Base-by-base conservation (phyloP, 805 yeast species). In the Myxozyma mucilagina region DNA sequence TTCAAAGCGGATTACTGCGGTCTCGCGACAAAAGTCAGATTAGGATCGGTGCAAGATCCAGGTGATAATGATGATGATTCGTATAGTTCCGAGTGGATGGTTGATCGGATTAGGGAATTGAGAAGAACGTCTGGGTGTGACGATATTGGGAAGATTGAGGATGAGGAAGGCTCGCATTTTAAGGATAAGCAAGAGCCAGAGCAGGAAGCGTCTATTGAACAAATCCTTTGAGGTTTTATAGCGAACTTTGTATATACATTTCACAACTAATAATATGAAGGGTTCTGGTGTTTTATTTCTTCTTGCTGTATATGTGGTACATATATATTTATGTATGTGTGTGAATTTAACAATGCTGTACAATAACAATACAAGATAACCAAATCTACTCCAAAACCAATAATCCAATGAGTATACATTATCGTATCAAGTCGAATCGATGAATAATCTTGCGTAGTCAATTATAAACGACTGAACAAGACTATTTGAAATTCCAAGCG, bases 401-500 rank as follows among this genome's bases (percentile, higher is more conserved):
- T 47, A 32, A 32, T 29, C 18, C n/a, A 29, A 44, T 44, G 14
- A 18, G 10, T 13, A 18, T 49, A 35, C 42, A 49, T 2, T 24
- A 24, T 24, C 29, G 29, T 24, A 24, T 24, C 29, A 24, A 24
- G 29, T 36, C 24, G 42, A 10, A 20, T 78, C 77, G 55, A 84
- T 85, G 69, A 87, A 88, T 9, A 88, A 79, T 67, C 83, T 81
- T 29, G 76, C 80, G 70, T 81, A 86, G 69, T 89, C 89, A 47
- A 80, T 81, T 58, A 89, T 78, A 55, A 87, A 80, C 13, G 83
- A 80, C 44, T 80, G 79, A 47, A 89, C 75, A 10, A 87, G 78
- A 55, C 82, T 84, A 14, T 85, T 78, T 0, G 92, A 83, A 50
- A 89, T 77, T 64, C 86, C 86, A 66, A 89, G 77, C 0, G 96